Evolutionary conservation across 2,329 filamentous ascomycete genomes (phyloP).

Genomic region (Meredithiella fracta): DNA sequence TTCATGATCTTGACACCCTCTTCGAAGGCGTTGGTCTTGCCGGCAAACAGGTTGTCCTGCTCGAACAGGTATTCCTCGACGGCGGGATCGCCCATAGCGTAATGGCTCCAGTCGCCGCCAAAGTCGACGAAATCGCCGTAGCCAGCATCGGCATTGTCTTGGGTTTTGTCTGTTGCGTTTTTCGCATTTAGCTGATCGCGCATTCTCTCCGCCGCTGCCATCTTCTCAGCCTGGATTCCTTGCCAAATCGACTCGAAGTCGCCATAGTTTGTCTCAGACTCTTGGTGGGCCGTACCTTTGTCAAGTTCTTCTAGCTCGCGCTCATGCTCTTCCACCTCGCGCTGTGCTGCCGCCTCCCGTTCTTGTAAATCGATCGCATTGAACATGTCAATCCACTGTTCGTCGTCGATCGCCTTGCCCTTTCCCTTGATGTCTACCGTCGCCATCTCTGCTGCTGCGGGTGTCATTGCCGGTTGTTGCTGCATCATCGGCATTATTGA

Average conservation of each 20-base stretch:
- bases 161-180: conserved; percentile 23
- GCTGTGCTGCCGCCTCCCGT: conserved; percentile 37
- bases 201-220: conserved; percentile 12
- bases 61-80: conserved; percentile 90
- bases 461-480: conserved; percentile 22
- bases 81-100: conserved; percentile 50
- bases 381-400: conserved; percentile 94
- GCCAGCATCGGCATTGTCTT: conserved; percentile 54
- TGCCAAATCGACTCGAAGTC: conserved; percentile 85
- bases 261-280: conserved; percentile 55
- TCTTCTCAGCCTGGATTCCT: conserved; percentile 56
- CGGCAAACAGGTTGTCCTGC: conserved; percentile 76
- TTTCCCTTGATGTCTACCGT: conserved; percentile 37
- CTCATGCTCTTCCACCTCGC: conserved; percentile 28
- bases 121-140: conserved; percentile 41
- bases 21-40: conserved; percentile 70
- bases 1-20: conserved; percentile 88
- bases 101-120: conserved; percentile 47
- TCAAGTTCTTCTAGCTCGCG: conserved; percentile 80
- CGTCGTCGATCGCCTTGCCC: conserved; percentile 84
- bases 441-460: conserved; percentile 17
- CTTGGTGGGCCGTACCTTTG: conserved; percentile 28
- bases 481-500: conserved; percentile 38
- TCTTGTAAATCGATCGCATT: conserved; percentile 54
- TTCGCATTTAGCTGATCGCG: conserved; percentile 11